These are phyloP conservation scores for Pleurotus djamor DNA, from an alignment of 768 basidiomycete species.

Conservation along the genomic window DNA sequence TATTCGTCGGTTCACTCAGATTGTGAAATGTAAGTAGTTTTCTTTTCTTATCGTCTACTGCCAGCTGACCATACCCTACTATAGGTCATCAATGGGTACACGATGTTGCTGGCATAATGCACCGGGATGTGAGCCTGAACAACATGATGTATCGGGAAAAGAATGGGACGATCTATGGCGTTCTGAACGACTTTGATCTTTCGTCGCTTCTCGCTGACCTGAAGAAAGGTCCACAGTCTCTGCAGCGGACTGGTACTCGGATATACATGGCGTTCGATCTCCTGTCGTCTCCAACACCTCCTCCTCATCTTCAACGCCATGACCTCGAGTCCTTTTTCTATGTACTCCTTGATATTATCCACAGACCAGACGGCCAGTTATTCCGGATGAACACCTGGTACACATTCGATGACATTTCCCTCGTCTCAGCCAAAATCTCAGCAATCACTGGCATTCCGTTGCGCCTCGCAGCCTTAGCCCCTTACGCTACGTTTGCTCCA, in stretches of 20 bases:
- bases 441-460: no score
- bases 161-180: not conserved
- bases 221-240: not conserved
- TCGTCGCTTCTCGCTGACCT: not conserved
- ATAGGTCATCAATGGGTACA: not conserved
- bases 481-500: no score
- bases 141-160: not conserved
- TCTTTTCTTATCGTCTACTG: not conserved
- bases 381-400: no score
- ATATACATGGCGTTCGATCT: constrained; percentile 1
- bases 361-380: no score
- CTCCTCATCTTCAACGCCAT: constrained; percentile 1
- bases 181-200: constrained; percentile 4
- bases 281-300: not conserved
- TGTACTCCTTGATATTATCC: not conserved
- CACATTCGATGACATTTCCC: no score
- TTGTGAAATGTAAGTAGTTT: not conserved
- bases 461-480: no score
- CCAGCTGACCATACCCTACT: not conserved
- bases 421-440: no score
- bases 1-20: not conserved
- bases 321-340: constrained; percentile 3
- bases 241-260: not conserved
- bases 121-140: not conserved
- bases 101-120: not conserved